Conservation (phyloP, 108 stramenopile genomes). For the Fistulifera solaris region DNA sequence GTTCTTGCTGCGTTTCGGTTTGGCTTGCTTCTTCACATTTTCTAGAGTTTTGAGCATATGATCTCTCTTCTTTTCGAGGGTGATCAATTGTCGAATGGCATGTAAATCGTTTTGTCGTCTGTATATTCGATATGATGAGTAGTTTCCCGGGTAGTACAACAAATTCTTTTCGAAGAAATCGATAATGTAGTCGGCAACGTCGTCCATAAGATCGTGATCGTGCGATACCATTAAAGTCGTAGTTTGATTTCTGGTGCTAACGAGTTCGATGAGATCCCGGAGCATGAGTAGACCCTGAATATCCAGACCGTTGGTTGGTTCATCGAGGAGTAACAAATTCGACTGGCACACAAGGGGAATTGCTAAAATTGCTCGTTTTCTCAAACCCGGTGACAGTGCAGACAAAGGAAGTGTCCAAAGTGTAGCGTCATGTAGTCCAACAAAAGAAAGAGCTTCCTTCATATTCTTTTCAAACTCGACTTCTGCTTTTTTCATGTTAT, state of each 20-base stretch:
- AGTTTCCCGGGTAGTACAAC: constrained; percentile 88
- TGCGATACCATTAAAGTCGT: constrained; percentile 90
- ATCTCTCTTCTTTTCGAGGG: constrained; percentile 56
- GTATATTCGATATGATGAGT: constrained; percentile 55
- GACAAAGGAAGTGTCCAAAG: constrained; percentile 14
- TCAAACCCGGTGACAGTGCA: constrained; percentile 39
- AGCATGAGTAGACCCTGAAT: constrained; percentile 74
- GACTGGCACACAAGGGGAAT: constrained; percentile 32
- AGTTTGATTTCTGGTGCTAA: constrained; percentile 10
- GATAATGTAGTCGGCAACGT: constrained; percentile 82
- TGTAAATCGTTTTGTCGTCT: constrained; percentile 48
- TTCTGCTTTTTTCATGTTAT: constrained; percentile 17
- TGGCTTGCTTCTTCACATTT: constrained; percentile 54
- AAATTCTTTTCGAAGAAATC: constrained; percentile 68
- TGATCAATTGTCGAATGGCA: constrained; percentile 28
- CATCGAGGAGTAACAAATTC: constrained; percentile 56
- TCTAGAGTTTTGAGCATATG: constrained; percentile 49
- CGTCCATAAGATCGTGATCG: constrained; percentile 89
- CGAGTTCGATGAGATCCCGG: constrained; percentile 52
- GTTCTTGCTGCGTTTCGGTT: constrained; percentile 24
- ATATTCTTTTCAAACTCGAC: constrained; percentile 6
- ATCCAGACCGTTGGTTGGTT: constrained; percentile 80
- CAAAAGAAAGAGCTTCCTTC: constrained; percentile 35
- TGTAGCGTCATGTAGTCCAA: constrained; percentile 25
- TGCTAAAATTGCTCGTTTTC: constrained; percentile 55